These are phyloP conservation scores for Avena insularis DNA, from an alignment of 176 grass and related monocot genomes.

Conservation along the genomic window DNA sequence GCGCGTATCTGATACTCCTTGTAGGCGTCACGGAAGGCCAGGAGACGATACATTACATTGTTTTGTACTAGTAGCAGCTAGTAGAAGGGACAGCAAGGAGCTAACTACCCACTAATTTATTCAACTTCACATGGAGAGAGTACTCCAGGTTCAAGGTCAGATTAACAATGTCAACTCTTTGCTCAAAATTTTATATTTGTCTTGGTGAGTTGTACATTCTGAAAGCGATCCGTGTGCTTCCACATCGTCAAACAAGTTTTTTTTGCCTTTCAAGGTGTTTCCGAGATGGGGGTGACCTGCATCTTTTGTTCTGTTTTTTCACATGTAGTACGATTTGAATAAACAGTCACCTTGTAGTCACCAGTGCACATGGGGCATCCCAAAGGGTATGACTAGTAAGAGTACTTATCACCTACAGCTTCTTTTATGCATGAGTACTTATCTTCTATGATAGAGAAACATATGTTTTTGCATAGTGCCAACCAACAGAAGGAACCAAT, in stretches of 20 bases:
- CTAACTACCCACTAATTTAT: background rate
- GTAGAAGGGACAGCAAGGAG: background rate
- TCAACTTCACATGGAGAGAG: background rate
- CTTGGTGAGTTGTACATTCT: background rate
- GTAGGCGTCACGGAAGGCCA: constrained; percentile 27
- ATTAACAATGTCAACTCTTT: constrained; percentile 30
- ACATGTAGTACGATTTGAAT: background rate
- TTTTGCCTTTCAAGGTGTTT: constrained; percentile 20
- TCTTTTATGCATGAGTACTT: background rate
- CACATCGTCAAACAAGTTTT: background rate
- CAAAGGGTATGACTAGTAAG: background rate
- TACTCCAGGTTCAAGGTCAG: constrained; percentile 7
- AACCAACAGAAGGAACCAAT: background rate
- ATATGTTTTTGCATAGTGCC: background rate
- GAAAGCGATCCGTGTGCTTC: background rate
- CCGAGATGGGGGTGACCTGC: background rate
- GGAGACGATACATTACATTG: constrained; percentile 5
- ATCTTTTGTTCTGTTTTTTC: background rate
- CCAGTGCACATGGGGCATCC: background rate
- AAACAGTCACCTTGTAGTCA: background rate
- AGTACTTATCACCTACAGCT: constrained; percentile 13
- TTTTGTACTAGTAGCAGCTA: background rate
- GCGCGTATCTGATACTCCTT: background rate
- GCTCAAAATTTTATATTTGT: background rate
- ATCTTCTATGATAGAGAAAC: background rate